Evolutionary conservation across 805 yeast genomes (phyloP), one percentile per base, ranked within the genome.

Genomic region (Zygosaccharomyces bailii): DNA sequence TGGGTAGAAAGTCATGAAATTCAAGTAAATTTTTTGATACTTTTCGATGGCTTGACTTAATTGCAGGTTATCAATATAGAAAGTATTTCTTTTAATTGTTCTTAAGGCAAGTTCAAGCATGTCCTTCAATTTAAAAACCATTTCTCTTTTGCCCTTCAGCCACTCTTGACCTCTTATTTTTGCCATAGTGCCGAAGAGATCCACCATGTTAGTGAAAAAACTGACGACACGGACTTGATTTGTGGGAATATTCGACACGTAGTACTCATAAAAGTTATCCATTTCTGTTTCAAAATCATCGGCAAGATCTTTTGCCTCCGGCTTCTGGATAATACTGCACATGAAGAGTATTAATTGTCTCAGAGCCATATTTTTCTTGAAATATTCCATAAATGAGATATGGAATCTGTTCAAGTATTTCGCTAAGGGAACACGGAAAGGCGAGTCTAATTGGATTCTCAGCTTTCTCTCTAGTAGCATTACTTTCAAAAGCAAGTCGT

Each of bases 381-480:
- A 90, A 58, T 81, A 86, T 21, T 79, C 79, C 40, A 80, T 71
- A 3, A 95, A 76, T 52, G 90, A 85, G 18, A 74, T 77, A 2
- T 95, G 80, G 61, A 89, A 91, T 48, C 96, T 72, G 63, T 89
- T 80, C 65, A 93, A 69, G 58, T 85, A 93, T 60, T 84, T 84
- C 5, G 95, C 90, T 36, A 91, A 78, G 2, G 99, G 96, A n/a
- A 71, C 75, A 52, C 99, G 74, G 72, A 93, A 90, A 3, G 98
- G 97, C 1, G 97, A 87, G 33, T 73, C 74, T 45, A 87, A 86
- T 50, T 86, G 87, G 17, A 96, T 80, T 45, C 96, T 84, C 55
- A 93, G 70, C 48, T 83, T 84, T 2, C 84, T 80, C 64, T 93
- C 99, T 57, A 93, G 69, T 46, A 79, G 81, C 51, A 84, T 78